phyloP scores from a whole-genome alignment of 352 stramenopile genomes.

The Pythium oligandrum region DNA sequence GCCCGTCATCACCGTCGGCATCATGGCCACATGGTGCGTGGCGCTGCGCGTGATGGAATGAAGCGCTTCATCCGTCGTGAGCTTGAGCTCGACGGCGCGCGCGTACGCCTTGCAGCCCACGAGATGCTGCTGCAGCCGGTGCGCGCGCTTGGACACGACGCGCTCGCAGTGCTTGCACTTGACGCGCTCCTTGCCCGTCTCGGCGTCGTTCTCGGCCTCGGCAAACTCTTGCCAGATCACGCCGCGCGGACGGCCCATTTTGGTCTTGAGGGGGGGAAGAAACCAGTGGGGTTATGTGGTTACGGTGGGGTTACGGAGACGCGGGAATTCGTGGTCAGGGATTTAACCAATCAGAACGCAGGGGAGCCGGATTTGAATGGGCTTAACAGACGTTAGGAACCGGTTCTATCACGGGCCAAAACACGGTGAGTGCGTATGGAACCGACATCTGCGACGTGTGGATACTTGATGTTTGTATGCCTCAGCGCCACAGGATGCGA shows the following conservation, averaged over 20 bases:
- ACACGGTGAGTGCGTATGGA: no score
- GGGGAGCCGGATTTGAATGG: no score
- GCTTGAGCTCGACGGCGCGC: constrained; percentile 22
- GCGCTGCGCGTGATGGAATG: constrained; percentile 17
- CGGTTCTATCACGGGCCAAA: no score
- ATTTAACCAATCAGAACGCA: no score
- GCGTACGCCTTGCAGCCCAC: constrained; percentile 24
- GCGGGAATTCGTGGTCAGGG: no score
- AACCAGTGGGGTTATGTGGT: no score
- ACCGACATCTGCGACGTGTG: no score
- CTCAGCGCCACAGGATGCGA: no score
- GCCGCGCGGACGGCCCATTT: constrained; percentile 18
- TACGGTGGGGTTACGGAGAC: no score
- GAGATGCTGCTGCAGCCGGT: constrained; percentile 22
- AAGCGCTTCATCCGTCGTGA: constrained; percentile 24
- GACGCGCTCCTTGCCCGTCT: constrained; percentile 25
- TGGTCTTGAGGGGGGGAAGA: no score
- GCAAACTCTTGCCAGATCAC: constrained; percentile 26
- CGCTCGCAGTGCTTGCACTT: constrained; percentile 28
- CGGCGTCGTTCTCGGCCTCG: constrained; percentile 21
- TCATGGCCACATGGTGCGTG: neutral
- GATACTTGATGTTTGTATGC: no score
- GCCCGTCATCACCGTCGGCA: neutral
- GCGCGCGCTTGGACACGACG: constrained; percentile 23
- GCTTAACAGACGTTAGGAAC: no score